A percentile compares a stretch with the other conserved stretches of the same genome.
These are phyloP conservation scores for Fragaria ananassa DNA, from an alignment of 306 rosid species.

Conservation along the genomic window DNA sequence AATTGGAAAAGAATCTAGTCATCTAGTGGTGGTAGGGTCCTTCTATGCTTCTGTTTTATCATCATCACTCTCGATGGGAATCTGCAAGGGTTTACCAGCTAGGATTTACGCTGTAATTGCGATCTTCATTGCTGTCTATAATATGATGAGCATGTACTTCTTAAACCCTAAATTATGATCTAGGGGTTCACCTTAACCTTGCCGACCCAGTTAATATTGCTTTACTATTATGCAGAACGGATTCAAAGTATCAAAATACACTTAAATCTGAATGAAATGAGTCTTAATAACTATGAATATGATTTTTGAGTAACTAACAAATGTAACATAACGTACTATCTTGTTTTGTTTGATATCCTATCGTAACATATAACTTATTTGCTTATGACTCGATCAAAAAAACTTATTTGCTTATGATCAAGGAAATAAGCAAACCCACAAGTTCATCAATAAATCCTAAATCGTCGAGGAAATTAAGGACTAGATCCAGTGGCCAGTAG, in stretches of 20 bases:
- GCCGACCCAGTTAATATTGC: not conserved
- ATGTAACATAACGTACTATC: not conserved
- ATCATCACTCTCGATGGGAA: not conserved
- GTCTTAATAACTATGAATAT: not conserved
- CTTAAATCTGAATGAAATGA: too few relatives aligned
- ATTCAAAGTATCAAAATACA: too few relatives aligned
- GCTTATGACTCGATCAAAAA: too few relatives aligned
- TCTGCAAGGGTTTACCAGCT: not conserved
- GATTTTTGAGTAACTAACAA: not conserved
- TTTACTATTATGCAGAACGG: too few relatives aligned
- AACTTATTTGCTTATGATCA: too few relatives aligned
- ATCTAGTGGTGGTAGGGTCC: slow-evolving; percentile 3
- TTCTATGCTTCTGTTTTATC: not conserved
- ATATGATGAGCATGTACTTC: not conserved
- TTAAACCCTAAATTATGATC: not conserved
- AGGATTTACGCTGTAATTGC: not conserved
- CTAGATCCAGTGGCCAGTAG: too few relatives aligned
- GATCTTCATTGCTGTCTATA: not conserved
- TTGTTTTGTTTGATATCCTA: too few relatives aligned
- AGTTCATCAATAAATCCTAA: too few relatives aligned
- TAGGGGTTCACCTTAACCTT: not conserved
- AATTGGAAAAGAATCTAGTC: not conserved
- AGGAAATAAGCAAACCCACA: too few relatives aligned
- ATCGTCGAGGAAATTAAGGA: too few relatives aligned
- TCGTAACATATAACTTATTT: too few relatives aligned